Base-by-base conservation (phyloP, 2,329 filamentous ascomycete species). In the Chaetomium strumarium region DNA sequence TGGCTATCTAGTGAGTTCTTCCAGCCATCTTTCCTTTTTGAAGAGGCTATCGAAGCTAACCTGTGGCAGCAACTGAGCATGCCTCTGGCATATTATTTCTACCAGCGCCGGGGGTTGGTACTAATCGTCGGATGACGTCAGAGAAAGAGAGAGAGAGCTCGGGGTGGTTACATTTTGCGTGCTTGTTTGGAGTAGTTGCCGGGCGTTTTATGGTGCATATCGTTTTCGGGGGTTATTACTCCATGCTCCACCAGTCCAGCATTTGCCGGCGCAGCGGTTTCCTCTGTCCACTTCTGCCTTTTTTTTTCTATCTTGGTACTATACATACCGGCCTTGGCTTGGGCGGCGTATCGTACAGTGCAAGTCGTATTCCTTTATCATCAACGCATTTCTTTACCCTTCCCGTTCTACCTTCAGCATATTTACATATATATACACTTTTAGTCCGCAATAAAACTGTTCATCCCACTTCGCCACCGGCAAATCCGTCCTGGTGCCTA, bases 1-100 rank as follows among this genome's bases (percentile, higher is more conserved):
- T 99, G 71, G 90, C 96, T 72, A 97, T 99, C 64, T 99, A 99
- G 88, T 90, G 77, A 84, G 86, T 79, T 13, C 33, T 30, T 34
- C 20, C 33, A 5, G 4, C 9, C 33, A 34, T 5, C 33, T 4
- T 34, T n/a, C 3, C 9, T 43, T 19, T 14, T 30, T 33, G 4
- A 3, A 13, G 4, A 3, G 9, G 1, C 2, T n/a, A 24, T 19
- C 5, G 24, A 24, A 24, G 42, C 52, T 54, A 38, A 53, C 46
- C 13, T 14, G n/a, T 31, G 14, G 6, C 16, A 57, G 55, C 51
- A 55, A 57, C 38, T 57, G 36, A 57, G 40, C 17, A 31, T 43
- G 40, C 20, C 4, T 24, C 24, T 24, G 24, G 24, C 24, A 24
- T 24, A 24, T 24, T n/a, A n/a, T n/a, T n/a, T 24, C 24, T 24